Evolutionary conservation across 805 yeast species (phyloP).

Genomic region (Sugiyamaella lignohabitans): DNA sequence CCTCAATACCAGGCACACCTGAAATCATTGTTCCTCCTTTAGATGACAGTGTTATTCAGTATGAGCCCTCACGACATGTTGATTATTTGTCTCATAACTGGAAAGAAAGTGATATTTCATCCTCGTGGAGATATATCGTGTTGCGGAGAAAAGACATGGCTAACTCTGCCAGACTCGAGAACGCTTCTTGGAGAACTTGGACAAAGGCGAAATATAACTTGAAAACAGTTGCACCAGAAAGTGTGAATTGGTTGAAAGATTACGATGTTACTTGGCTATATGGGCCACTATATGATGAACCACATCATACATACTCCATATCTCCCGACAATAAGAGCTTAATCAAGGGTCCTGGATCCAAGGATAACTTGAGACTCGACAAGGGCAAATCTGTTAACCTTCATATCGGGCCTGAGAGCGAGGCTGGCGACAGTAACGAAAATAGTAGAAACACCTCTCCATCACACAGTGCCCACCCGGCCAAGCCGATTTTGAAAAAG

Average conservation of each 20-base stretch:
- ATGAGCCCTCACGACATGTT: conserved; percentile 83
- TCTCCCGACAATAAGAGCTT: conserved; percentile 6
- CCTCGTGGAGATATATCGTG: conserved; percentile 92
- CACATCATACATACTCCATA: conserved; percentile 17
- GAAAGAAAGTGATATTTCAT: conserved; percentile 89
- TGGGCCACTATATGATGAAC: conserved; percentile 69
- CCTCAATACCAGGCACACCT: conserved; percentile 22
- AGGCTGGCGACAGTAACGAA: not conserved
- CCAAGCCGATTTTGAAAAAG: conserved; percentile 85
- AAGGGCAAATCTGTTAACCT: not conserved
- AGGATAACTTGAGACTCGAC: not conserved
- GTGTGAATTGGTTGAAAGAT: conserved; percentile 94
- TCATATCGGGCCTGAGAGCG: conserved; percentile 2
- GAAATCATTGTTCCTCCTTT: conserved; percentile 19
- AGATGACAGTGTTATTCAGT: conserved; percentile 74
- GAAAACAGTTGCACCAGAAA: conserved; percentile 80
- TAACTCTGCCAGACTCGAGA: conserved; percentile 69
- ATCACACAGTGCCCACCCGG: conserved; percentile 5
- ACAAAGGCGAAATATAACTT: conserved; percentile 64
- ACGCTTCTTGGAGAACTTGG: conserved; percentile 95
- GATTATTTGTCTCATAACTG: conserved; percentile 94
- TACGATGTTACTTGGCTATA: conserved; percentile 96
- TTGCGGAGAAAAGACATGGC: conserved; percentile 78
- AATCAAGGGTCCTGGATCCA: conserved; percentile 5
- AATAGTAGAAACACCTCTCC: not conserved